Evolutionary conservation across 257 asterid species (phyloP).

Genomic region (Leonotis leonurus): DNA sequence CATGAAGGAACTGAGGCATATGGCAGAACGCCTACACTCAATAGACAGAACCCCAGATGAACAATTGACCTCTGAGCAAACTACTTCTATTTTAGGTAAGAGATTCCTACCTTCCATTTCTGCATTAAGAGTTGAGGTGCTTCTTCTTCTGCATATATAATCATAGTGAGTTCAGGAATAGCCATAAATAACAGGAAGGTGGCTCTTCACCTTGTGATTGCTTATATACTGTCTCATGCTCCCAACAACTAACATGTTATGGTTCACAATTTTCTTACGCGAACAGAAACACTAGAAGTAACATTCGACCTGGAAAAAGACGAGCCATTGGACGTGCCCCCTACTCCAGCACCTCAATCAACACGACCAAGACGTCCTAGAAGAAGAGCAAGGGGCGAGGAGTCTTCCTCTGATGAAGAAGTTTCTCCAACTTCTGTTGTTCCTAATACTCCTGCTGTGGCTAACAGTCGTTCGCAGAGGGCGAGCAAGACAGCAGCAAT

Average conservation of each 20-base stretch:
- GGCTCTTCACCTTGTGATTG: not conserved
- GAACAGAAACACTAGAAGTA: constrained; percentile 53
- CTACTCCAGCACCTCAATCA: constrained; percentile 67
- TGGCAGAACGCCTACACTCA: constrained; percentile 61
- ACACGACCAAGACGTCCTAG: constrained; percentile 39
- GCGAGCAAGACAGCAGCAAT: constrained; percentile 89
- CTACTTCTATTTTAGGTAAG: constrained; percentile 54
- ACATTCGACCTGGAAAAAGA: constrained; percentile 38
- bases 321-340: constrained; percentile 41
- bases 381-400: constrained; percentile 42
- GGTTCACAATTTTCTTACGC: not conserved
- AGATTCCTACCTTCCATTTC: not conserved
- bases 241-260: not conserved
- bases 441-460: constrained; percentile 34
- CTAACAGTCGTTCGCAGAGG: constrained; percentile 66
- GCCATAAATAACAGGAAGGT: not conserved
- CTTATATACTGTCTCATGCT: not conserved
- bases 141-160: too few relatives aligned
- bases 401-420: constrained; percentile 64
- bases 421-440: constrained; percentile 53
- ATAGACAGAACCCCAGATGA: constrained; percentile 53
- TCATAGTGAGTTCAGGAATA: not conserved
- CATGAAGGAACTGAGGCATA: constrained; percentile 57
- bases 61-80: constrained; percentile 47
- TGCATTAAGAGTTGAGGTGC: too few relatives aligned